These are phyloP conservation scores for Endoconidiophora polonica DNA, from an alignment of 2,329 filamentous ascomycete genomes.

Conservation along the genomic window DNA sequence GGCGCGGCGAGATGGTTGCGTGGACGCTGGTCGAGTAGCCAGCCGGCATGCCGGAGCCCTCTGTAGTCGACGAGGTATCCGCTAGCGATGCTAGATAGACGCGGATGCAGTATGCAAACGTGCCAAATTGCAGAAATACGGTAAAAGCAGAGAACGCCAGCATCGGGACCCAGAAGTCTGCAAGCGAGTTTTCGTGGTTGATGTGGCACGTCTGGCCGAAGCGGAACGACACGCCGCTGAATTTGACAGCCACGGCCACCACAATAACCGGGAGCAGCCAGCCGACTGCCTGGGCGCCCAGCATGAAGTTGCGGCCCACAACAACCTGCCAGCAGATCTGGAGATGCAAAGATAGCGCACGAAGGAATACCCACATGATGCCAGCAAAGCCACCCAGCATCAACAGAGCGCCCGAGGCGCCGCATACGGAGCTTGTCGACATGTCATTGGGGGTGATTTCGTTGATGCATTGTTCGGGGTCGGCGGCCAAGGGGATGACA, in stretches of 20 bases:
- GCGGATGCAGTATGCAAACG: conserved; percentile 84
- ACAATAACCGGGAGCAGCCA: conserved; percentile 72
- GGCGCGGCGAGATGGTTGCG: conserved; percentile 61
- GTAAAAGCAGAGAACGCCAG: conserved; percentile 62
- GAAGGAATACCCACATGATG: conserved; percentile 80
- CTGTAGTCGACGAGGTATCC: conserved; percentile 54
- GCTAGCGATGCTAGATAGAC: conserved; percentile 76
- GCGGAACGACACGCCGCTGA: conserved; percentile 86
- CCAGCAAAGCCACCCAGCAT: conserved; percentile 73
- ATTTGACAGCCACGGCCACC: conserved; percentile 56
- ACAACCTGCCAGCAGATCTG: conserved; percentile 97
- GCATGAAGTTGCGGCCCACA: conserved; percentile 80
- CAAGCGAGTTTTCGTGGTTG: conserved; percentile 71
- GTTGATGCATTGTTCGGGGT: conserved; percentile 72
- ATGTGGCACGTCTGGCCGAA: conserved; percentile 89
- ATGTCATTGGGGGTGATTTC: conserved; percentile 88
- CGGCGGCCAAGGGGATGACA: conserved; percentile 66
- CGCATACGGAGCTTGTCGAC: conserved; percentile 65
- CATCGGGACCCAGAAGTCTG: conserved; percentile 80
- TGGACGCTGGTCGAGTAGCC: conserved; percentile 56
- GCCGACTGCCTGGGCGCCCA: conserved; percentile 59
- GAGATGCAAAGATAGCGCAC: conserved; percentile 80
- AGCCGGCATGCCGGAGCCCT: conserved; percentile 49
- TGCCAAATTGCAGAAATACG: conserved; percentile 65
- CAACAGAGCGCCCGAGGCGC: conserved; percentile 72